Conservation (phyloP, 352 stramenopile genomes). For the Globisporangium spinosum region DNA sequence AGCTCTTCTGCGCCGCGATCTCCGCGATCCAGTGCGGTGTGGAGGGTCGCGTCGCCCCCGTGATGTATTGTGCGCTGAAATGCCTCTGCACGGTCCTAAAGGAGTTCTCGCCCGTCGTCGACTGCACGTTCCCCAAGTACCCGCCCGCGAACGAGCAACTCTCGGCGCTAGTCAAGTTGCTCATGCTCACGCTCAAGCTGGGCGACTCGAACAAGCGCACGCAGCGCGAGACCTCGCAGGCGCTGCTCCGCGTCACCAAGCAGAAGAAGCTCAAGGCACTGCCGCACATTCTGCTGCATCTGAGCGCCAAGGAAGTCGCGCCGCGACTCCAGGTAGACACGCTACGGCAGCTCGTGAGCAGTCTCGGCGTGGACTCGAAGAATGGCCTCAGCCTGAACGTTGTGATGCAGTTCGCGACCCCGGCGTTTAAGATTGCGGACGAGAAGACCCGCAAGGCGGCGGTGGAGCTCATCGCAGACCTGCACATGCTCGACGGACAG, state of each 20-base stretch:
- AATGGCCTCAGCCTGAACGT: conserved; percentile 46
- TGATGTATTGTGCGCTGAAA: conserved; percentile 84
- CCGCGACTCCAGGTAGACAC: conserved; percentile 54
- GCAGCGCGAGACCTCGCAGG: conserved; percentile 60
- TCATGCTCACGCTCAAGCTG: conserved; percentile 60
- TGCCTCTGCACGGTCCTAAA: conserved; percentile 64
- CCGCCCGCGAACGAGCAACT: conserved; percentile 57
- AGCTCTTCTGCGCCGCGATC: conserved; percentile 62
- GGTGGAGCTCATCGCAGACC: conserved; percentile 62
- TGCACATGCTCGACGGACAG: conserved; percentile 37
- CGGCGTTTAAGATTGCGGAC: conserved; percentile 69
- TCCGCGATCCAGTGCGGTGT: conserved; percentile 69
- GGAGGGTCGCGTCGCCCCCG: conserved; percentile 68
- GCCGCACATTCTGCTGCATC: conserved; percentile 53
- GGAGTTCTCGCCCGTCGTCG: conserved; percentile 49
- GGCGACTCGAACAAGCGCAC: conserved; percentile 82
- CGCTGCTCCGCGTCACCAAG: conserved; percentile 56
- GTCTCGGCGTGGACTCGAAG: conserved; percentile 39
- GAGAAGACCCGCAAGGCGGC: conserved; percentile 73
- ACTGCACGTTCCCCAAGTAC: conserved; percentile 38
- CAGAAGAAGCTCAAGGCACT: conserved; percentile 57
- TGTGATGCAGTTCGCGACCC: conserved; percentile 64
- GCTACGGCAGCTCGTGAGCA: conserved; percentile 48
- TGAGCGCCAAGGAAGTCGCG: conserved; percentile 56
- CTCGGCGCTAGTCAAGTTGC: conserved; percentile 37